A percentile compares a stretch with the other conserved stretches of the same genome.
Conservation (phyloP, 306 rosid genomes). For the Hylodesmum podocarpum region DNA sequence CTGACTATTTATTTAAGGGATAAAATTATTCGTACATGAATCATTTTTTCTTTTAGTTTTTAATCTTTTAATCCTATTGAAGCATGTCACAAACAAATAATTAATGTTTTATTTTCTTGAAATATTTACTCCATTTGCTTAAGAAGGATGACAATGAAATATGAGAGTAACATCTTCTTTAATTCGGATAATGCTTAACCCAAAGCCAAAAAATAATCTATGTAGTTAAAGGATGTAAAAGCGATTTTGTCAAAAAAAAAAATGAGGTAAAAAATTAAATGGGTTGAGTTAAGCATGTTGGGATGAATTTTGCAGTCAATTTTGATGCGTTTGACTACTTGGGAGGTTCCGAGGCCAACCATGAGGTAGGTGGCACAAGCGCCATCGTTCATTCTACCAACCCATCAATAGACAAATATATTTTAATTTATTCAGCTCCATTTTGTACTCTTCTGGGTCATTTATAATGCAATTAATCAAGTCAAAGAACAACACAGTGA, state of each 20-base stretch:
- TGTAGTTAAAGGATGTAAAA: neutral
- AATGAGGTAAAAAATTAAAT: neutral
- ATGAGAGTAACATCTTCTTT: neutral
- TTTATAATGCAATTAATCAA: neutral
- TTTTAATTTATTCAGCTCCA: neutral
- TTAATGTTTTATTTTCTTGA: neutral
- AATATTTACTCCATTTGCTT: neutral
- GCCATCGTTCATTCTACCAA: constrained; percentile 40
- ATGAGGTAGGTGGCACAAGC: constrained; percentile 47
- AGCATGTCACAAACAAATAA: neutral
- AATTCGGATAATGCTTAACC: too few species aligned
- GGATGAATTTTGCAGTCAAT: constrained; percentile 8
- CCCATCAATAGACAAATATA: neutral
- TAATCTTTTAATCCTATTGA: neutral
- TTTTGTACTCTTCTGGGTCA: neutral
- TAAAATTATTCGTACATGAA: too few species aligned
- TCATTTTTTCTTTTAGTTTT: neutral
- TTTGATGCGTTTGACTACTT: constrained; percentile 21
- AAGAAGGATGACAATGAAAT: neutral
- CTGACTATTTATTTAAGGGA: too few species aligned
- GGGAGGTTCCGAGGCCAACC: neutral
- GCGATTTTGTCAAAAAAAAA: neutral
- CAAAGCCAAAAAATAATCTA: too few species aligned
- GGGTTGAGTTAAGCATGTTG: neutral
- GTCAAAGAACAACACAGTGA: neutral